Percentiles rank a stretch among this genome's conserved stretches.
phyloP scores from a whole-genome alignment of 2,329 filamentous ascomycete genomes.

The Xylaria sp. region DNA sequence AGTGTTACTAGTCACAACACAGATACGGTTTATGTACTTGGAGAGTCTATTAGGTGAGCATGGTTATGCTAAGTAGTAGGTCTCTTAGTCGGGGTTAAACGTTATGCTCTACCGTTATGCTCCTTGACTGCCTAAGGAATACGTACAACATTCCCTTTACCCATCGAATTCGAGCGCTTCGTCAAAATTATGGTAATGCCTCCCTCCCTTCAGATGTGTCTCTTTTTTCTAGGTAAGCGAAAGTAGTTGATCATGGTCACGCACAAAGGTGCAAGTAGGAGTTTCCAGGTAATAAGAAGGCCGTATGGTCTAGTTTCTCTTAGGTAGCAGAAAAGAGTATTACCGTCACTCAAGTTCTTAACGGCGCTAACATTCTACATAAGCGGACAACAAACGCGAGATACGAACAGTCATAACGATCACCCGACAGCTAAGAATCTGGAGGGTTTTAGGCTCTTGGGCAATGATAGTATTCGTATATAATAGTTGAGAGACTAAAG shows the following conservation, averaged over 20 bases:
- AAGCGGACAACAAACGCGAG: neutral
- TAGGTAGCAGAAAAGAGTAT: neutral
- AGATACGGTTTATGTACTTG: neutral
- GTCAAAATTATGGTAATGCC: neutral
- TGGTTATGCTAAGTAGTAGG: neutral
- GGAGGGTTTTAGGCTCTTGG: too few relatives aligned
- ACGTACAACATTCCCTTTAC: too few relatives aligned
- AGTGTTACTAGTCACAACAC: neutral
- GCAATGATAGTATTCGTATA: too few relatives aligned
- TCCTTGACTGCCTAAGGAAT: neutral
- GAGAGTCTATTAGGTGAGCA: neutral
- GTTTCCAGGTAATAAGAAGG: too few relatives aligned
- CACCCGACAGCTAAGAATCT: too few relatives aligned
- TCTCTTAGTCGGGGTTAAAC: neutral
- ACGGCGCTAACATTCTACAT: neutral
- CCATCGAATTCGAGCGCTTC: neutral
- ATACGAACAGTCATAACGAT: neutral
- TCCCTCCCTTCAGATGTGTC: too few relatives aligned
- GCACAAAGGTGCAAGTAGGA: too few relatives aligned
- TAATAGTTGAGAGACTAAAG: too few relatives aligned
- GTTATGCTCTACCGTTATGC: slow-evolving; percentile 2
- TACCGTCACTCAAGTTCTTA: too few relatives aligned
- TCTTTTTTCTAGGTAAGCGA: too few relatives aligned
- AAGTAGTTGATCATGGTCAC: too few relatives aligned
- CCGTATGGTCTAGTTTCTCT: too few relatives aligned